phyloP scores from a whole-genome alignment of 2,329 filamentous ascomycete genomes.

The Claviceps monticola region DNA sequence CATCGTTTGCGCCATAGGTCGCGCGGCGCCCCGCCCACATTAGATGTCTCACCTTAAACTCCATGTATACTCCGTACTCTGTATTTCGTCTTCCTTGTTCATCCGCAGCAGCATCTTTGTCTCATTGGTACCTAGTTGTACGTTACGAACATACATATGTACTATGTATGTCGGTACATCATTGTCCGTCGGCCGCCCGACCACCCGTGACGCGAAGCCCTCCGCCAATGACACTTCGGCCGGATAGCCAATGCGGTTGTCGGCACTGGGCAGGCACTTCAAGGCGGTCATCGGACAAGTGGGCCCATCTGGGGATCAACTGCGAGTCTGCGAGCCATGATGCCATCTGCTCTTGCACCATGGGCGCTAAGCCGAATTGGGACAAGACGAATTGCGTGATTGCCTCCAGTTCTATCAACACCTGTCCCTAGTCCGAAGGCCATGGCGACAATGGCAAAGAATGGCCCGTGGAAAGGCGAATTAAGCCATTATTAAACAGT shows the following conservation, averaged over 20 bases:
- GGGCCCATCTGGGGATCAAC: conserved; percentile 5
- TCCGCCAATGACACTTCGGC: conserved; percentile 1
- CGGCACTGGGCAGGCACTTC: conserved; percentile 1
- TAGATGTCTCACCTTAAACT: too few species aligned
- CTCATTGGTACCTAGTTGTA: too few species aligned
- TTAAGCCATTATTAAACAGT: not conserved
- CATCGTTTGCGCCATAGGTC: too few species aligned
- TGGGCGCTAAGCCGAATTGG: conserved; percentile 17
- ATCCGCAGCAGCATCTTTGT: too few species aligned
- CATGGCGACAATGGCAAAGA: conserved; percentile 2
- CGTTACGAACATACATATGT: too few species aligned
- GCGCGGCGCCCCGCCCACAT: too few species aligned
- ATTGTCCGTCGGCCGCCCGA: too few species aligned
- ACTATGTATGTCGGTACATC: too few species aligned
- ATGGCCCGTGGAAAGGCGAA: not conserved
- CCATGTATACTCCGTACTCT: too few species aligned
- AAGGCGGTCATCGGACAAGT: conserved; percentile 6
- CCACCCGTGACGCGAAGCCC: not conserved
- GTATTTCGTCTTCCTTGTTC: too few species aligned
- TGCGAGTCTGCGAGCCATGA: not conserved
- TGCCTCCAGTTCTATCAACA: conserved; percentile 21
- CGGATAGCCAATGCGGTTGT: conserved; percentile 2
- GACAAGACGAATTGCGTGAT: conserved; percentile 27
- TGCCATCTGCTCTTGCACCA: conserved; percentile 13
- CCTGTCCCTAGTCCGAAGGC: conserved; percentile 11